These are phyloP conservation scores for Botrytis hyacinthi DNA, from an alignment of 2,329 filamentous ascomycete genomes.

Conservation along the genomic window DNA sequence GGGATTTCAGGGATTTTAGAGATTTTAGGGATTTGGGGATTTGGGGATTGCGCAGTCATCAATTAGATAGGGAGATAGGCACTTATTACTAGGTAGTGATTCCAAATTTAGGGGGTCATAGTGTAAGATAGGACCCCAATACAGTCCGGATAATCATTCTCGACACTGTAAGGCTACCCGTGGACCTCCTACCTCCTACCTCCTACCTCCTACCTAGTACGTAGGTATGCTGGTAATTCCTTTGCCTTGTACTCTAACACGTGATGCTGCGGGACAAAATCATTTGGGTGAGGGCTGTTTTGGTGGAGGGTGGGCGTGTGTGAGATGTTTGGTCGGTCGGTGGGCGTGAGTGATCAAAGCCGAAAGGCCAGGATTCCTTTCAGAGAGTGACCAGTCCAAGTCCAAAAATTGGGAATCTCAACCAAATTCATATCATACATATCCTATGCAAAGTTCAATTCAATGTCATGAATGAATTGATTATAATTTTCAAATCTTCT, in stretches of 20 bases:
- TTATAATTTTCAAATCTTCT: constrained; percentile 18
- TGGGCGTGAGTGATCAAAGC: neutral
- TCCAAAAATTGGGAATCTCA: neutral
- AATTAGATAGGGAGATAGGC: neutral
- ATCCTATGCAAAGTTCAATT: constrained; percentile 6
- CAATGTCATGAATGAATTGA: constrained; percentile 30
- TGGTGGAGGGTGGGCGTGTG: neutral
- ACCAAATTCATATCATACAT: neutral
- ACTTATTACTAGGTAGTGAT: neutral
- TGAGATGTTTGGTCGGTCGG: neutral
- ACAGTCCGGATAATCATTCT: neutral
- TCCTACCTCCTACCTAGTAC: no score
- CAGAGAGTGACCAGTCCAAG: constrained; percentile 2
- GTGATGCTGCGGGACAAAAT: neutral
- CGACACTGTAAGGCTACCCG: neutral
- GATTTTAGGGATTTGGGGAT: neutral
- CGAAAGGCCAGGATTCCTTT: constrained; percentile 15
- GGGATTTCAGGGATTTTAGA: neutral
- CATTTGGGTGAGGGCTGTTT: neutral
- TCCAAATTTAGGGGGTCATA: neutral
- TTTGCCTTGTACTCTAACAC: neutral
- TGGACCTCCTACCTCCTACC: no score
- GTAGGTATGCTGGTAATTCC: neutral
- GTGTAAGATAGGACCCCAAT: neutral
- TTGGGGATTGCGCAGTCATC: neutral